phyloP scores from a whole-genome alignment of 768 basidiomycete genomes.

The Hericium rajendrae region DNA sequence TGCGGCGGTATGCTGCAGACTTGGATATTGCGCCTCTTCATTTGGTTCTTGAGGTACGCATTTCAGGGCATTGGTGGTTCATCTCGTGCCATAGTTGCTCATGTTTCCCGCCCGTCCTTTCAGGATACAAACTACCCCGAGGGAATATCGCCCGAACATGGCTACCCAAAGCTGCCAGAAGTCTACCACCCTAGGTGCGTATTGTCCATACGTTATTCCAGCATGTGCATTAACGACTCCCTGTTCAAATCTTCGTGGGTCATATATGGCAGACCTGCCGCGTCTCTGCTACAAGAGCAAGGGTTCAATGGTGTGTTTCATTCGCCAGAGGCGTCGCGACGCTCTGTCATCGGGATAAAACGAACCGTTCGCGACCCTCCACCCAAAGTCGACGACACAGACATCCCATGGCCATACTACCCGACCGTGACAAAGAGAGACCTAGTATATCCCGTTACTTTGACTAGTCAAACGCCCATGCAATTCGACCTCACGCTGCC shows the following conservation, averaged over 20 bases:
- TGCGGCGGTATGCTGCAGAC: slow-evolving; percentile 8
- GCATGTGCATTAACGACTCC: too few species aligned
- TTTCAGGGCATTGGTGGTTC: neutral
- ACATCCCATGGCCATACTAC: slow-evolving; percentile 9
- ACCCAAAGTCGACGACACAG: neutral
- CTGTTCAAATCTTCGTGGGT: too few species aligned
- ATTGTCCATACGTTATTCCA: too few species aligned
- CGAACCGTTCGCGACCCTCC: neutral
- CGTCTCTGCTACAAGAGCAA: too few species aligned
- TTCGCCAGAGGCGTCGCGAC: neutral
- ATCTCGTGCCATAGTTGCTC: too few species aligned
- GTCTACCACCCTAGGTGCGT: too few species aligned
- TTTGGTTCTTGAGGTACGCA: slow-evolving; percentile 7
- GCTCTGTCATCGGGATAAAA: neutral
- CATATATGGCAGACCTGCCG: too few species aligned
- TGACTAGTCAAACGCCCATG: slow-evolving; percentile 6
- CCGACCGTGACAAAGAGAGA: slow-evolving; percentile 1
- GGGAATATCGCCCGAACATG: too few species aligned
- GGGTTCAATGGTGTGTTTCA: neutral
- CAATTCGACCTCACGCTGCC: slow-evolving; percentile 10
- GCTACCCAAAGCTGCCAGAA: too few species aligned
- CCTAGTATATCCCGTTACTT: slow-evolving; percentile 6
- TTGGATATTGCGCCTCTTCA: slow-evolving; percentile 10
- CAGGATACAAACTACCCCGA: too few species aligned
- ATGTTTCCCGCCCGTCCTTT: too few species aligned